Base-by-base conservation (phyloP, 805 yeast species). In the Lachancea quebecensis region DNA sequence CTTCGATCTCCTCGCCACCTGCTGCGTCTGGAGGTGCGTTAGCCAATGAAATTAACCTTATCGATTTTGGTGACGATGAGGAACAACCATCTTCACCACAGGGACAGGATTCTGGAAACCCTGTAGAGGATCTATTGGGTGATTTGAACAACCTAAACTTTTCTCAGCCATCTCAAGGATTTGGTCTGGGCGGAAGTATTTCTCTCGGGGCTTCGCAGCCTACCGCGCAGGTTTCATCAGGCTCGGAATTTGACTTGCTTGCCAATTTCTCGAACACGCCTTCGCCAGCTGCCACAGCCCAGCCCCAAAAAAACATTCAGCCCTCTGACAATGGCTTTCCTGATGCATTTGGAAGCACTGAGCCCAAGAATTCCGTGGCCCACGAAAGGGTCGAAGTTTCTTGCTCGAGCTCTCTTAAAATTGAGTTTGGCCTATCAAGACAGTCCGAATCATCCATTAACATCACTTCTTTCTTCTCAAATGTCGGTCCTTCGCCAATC, bases 1-100 rank as follows among this genome's bases (percentile, higher is more conserved):
- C 70, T n/a, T 48, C 60, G 15, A 47, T 63, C 25, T 64, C 67
- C 4, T 53, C 65, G 1, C 54, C 62, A 29, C 50, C 59, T 58
- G 69, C 62, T 5, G 43, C 33, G 14, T 44, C 50, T n/a, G 52
- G 55, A 28, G 65, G 67, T 39, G 64, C 73, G 10, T 60, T 62
- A 38, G 66, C 73, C 9, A 67, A 70, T 43, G 66, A 69, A 35
- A 70, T 75, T 32, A 78, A 79, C 47, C 70, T 88, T 54, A 84
- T 89, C 50, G 95, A 88, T 58, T 79, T 88, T 54, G 95, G 77
- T 58, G 86, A 79, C 52, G 80, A 72, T 40, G 62, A 64, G 31
- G 61, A 55, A 4, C 29, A 46, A 53, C 56, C 36, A 21, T 56
- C 62, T 1, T 36, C 60, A 10, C 53, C 57, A 6, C 60, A 51